Evolutionary conservation across 768 basidiomycete genomes (phyloP).

Genomic region (Pulveroboletus sp.): DNA sequence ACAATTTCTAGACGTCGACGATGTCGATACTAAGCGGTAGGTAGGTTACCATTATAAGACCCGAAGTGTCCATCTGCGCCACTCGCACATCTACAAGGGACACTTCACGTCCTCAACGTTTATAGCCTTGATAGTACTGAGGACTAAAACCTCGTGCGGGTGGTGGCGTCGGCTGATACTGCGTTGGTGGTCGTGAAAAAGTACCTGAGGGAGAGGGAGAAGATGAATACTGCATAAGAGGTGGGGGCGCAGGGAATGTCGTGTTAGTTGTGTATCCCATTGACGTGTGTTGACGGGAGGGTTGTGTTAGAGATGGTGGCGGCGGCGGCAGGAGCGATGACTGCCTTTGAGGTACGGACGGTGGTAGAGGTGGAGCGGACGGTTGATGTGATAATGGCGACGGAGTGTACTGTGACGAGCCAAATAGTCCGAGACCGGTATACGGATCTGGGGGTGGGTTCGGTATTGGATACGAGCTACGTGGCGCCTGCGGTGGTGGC

Average conservation of each 20-base stretch:
- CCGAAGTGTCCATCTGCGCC: background rate
- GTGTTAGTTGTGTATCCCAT: conserved; percentile 12
- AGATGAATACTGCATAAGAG: conserved; percentile 24
- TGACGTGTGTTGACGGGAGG: conserved; percentile 16
- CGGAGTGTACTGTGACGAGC: conserved; percentile 12
- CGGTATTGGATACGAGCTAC: conserved; percentile 20
- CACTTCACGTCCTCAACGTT: conserved; percentile 13
- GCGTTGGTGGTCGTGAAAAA: conserved; percentile 19
- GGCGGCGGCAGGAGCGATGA: conserved; percentile 19
- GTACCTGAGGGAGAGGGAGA: conserved; percentile 13
- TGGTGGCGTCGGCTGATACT: conserved; percentile 28
- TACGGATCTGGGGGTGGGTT: conserved; percentile 34
- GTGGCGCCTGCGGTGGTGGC: conserved; percentile 26
- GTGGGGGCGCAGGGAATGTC: conserved; percentile 26
- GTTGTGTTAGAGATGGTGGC: conserved; percentile 14
- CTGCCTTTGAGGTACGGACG: conserved; percentile 23
- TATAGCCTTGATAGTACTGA: conserved; percentile 30
- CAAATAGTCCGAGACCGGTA: conserved; percentile 28
- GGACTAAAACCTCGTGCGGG: conserved; percentile 28
- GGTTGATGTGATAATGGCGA: conserved; percentile 4
- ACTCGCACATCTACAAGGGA: background rate
- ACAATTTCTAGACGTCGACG: background rate
- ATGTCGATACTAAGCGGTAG: background rate
- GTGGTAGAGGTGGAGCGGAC: conserved; percentile 19
- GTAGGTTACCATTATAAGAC: background rate